Evolutionary conservation across 305 asterid genomes (phyloP).

Genomic region (Fraxinus greggii): DNA sequence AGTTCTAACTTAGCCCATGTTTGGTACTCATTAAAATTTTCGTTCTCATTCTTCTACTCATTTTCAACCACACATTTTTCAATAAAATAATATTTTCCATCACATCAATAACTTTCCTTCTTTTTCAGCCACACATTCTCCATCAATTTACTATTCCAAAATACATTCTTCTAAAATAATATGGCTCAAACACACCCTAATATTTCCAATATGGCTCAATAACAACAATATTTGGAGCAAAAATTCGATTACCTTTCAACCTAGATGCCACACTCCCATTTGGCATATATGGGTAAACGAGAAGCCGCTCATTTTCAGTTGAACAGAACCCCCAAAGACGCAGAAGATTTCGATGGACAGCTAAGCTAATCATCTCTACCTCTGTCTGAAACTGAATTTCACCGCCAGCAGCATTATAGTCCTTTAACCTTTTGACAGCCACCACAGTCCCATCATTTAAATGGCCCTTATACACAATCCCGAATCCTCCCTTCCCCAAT

Average conservation of each 20-base stretch:
- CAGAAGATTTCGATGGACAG: constrained; percentile 90
- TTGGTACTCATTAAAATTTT: too few relatives aligned
- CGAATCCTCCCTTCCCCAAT: constrained; percentile 89
- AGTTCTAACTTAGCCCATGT: too few relatives aligned
- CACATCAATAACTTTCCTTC: too few relatives aligned
- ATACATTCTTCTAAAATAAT: too few relatives aligned
- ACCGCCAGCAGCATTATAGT: constrained; percentile 72
- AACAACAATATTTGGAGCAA: not conserved
- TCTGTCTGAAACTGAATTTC: constrained; percentile 96
- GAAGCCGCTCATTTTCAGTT: constrained; percentile 83
- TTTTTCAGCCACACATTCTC: too few relatives aligned
- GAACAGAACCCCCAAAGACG: constrained; percentile 92
- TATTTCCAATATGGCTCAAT: not conserved
- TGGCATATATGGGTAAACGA: constrained; percentile 88
- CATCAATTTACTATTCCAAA: too few relatives aligned
- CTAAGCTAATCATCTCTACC: constrained; percentile 88
- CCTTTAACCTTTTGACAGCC: constrained; percentile 90
- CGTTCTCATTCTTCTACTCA: too few relatives aligned
- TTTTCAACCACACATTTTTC: too few relatives aligned
- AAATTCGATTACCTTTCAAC: constrained; percentile 59
- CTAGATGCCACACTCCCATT: constrained; percentile 93
- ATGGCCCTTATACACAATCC: constrained; percentile 79
- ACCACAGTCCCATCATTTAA: constrained; percentile 72
- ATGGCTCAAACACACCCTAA: too few relatives aligned
- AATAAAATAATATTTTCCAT: too few relatives aligned